Percentiles rank a stretch among this genome's conserved stretches.
Evolutionary conservation across 148 eudicot species (phyloP).

Genomic region (Nepenthes gracilis): DNA sequence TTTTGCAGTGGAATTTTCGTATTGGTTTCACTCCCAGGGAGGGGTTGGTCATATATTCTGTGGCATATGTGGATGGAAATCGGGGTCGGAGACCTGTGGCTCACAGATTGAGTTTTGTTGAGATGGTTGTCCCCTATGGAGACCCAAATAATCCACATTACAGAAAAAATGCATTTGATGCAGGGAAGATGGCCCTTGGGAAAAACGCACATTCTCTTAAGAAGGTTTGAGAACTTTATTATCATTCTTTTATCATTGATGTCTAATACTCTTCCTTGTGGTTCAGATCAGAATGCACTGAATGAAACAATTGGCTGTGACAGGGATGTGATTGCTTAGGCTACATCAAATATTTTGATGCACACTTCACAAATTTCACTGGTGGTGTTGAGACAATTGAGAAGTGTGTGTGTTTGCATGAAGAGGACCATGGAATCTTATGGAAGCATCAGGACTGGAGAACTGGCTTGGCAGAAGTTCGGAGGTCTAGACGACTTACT

Average conservation of each 20-base stretch:
- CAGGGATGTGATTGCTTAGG: conserved; percentile 99
- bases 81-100: conserved; percentile 94
- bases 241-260: neutral
- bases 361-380: conserved; percentile 93
- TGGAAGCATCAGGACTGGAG: conserved; percentile 99
- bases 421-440: conserved; percentile 90
- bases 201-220: conserved; percentile 96
- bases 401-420: conserved; percentile 94
- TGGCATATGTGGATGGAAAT: conserved; percentile 95
- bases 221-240: conserved; percentile 32
- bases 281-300: neutral
- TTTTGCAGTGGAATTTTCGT: conserved; percentile 89
- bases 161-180: conserved; percentile 98
- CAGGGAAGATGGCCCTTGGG: conserved; percentile 95
- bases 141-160: conserved; percentile 99
- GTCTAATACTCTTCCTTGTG: neutral
- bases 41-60: conserved; percentile 87
- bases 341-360: conserved; percentile 82
- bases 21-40: conserved; percentile 96
- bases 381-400: conserved; percentile 99
- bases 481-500: conserved; percentile 85
- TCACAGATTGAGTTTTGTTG: conserved; percentile 94
- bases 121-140: conserved; percentile 99
- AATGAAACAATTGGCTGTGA: neutral
- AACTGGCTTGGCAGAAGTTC: conserved; percentile 92